These are phyloP conservation scores for Sporisorium scitamineum DNA, from an alignment of 1,284 basidiomycete genomes.

Conservation along the genomic window DNA sequence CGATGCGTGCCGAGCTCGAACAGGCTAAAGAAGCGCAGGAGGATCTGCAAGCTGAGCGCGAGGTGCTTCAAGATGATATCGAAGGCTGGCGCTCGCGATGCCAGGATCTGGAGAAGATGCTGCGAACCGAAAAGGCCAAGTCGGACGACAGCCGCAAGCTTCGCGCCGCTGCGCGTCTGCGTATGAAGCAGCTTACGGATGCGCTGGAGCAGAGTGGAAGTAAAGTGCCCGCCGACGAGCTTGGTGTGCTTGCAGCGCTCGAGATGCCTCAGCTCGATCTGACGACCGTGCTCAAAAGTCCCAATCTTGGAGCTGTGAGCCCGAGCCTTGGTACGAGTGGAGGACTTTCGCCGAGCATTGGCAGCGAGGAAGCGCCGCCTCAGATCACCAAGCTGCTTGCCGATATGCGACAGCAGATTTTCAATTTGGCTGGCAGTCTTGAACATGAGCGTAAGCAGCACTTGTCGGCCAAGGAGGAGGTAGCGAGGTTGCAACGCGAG, in stretches of 20 bases:
- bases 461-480: constrained; percentile 49
- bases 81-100: constrained; percentile 66
- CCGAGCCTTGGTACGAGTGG: constrained; percentile 22
- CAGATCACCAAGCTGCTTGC: constrained; percentile 64
- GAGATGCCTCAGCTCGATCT: constrained; percentile 49
- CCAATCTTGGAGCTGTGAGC: constrained; percentile 45
- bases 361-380: constrained; percentile 39
- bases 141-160: constrained; percentile 55
- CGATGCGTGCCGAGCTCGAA: constrained; percentile 35
- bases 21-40: constrained; percentile 46
- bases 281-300: constrained; percentile 40
- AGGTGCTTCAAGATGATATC: constrained; percentile 64
- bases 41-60: constrained; percentile 63
- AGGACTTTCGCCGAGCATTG: constrained; percentile 48
- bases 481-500: constrained; percentile 37
- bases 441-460: constrained; percentile 66
- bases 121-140: constrained; percentile 53
- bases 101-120: constrained; percentile 60
- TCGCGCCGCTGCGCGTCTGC: constrained; percentile 39
- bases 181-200: constrained; percentile 55
- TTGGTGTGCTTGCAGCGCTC: constrained; percentile 32
- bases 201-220: constrained; percentile 31
- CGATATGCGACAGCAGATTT: constrained; percentile 69
- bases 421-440: constrained; percentile 64
- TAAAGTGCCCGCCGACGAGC: constrained; percentile 44